Conservation (phyloP, 192 early-diverging fungal species). For the Coemansia umbellata region DNA sequence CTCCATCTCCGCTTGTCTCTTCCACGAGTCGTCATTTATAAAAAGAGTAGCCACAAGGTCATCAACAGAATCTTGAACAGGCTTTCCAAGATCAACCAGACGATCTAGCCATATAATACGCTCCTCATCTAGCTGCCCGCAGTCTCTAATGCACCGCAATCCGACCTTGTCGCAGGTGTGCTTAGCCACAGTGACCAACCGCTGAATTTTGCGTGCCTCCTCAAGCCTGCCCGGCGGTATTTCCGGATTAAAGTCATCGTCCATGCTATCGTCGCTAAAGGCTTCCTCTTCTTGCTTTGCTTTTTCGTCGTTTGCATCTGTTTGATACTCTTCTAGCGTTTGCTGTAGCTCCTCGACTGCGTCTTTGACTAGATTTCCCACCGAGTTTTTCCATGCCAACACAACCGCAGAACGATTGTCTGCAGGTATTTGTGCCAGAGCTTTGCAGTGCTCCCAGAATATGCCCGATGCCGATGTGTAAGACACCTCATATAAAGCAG, state of each 20-base stretch:
- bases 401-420: constrained; percentile 35
- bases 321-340: constrained; percentile 15
- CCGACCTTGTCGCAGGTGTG: constrained; percentile 39
- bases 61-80: constrained; percentile 27
- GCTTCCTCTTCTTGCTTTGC: not conserved
- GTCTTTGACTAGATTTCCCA: constrained; percentile 34
- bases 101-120: constrained; percentile 41
- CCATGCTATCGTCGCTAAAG: constrained; percentile 37
- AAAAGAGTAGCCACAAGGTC: constrained; percentile 30
- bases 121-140: constrained; percentile 31
- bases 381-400: constrained; percentile 8
- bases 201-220: constrained; percentile 23
- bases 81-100: constrained; percentile 36
- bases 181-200: constrained; percentile 22
- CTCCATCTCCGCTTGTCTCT: constrained; percentile 4
- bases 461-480: constrained; percentile 34
- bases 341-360: constrained; percentile 32
- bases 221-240: constrained; percentile 29
- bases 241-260: constrained; percentile 32
- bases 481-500: constrained; percentile 19
- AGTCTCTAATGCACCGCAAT: constrained; percentile 46
- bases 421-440: constrained; percentile 32
- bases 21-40: constrained; percentile 27
- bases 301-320: not conserved
- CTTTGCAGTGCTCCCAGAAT: constrained; percentile 49